Evolutionary conservation across 768 basidiomycete genomes (phyloP).

Genomic region (Asterophora lycoperdoides): DNA sequence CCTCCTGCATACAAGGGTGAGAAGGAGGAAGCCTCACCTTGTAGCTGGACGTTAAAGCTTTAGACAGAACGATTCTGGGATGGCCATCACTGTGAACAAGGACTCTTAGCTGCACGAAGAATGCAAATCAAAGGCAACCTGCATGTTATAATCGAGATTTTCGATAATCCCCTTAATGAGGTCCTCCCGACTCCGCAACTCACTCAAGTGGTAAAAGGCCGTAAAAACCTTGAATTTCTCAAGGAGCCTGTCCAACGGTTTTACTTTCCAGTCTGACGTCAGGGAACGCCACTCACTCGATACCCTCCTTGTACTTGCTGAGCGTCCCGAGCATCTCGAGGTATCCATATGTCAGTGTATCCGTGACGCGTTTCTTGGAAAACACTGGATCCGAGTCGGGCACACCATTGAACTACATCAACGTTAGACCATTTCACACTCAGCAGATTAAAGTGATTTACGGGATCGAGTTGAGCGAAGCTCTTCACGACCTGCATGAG

Average conservation of each 20-base stretch:
- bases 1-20: not conserved
- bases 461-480: conserved; percentile 91
- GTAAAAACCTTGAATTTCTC: conserved; percentile 94
- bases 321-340: conserved; percentile 93
- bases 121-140: conserved; percentile 23
- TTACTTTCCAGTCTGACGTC: not conserved
- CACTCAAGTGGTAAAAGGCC: conserved; percentile 91
- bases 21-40: conserved; percentile 41
- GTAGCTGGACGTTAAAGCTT: conserved; percentile 91
- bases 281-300: conserved; percentile 57
- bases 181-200: conserved; percentile 87
- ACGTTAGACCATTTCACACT: not conserved
- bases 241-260: conserved; percentile 56
- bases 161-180: conserved; percentile 88
- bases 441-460: conserved; percentile 30
- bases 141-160: conserved; percentile 89
- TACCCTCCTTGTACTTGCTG: conserved; percentile 84
- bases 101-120: conserved; percentile 7
- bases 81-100: conserved; percentile 82
- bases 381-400: conserved; percentile 79
- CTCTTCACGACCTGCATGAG: conserved; percentile 78
- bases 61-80: conserved; percentile 87
- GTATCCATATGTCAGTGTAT: conserved; percentile 87
- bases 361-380: conserved; percentile 75
- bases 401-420: conserved; percentile 59